Evolutionary conservation across 495 filamentous ascomycete species (phyloP).

Genomic region (Tuber magnatum): DNA sequence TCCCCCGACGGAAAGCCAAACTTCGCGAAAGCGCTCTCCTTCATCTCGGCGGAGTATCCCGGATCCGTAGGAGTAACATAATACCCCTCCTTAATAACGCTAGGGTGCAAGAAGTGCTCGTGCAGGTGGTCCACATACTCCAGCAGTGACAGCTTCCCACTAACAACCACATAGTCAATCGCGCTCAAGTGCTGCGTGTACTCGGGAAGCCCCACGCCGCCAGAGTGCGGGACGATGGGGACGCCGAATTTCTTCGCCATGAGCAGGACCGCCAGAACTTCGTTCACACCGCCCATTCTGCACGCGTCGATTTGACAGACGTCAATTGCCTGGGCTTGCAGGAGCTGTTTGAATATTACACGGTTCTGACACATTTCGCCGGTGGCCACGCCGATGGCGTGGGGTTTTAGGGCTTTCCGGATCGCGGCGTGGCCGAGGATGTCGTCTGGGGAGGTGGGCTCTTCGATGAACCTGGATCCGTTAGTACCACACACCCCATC

Average conservation of each 20-base stretch:
- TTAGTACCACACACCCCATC: not conserved
- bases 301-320: constrained; percentile 89
- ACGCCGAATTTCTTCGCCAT: constrained; percentile 79
- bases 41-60: constrained; percentile 92
- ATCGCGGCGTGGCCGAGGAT: constrained; percentile 82
- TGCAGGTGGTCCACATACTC: constrained; percentile 93
- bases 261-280: constrained; percentile 82
- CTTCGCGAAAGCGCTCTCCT: constrained; percentile 71
- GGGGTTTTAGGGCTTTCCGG: constrained; percentile 64
- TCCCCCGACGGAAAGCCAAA: constrained; percentile 67
- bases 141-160: constrained; percentile 68
- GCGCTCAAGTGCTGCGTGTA: constrained; percentile 92
- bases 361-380: constrained; percentile 97
- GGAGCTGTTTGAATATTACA: constrained; percentile 87
- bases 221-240: constrained; percentile 81
- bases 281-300: constrained; percentile 84
- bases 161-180: constrained; percentile 87
- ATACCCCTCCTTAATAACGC: constrained; percentile 73
- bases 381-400: constrained; percentile 78
- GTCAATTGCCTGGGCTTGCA: constrained; percentile 71
- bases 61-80: constrained; percentile 76
- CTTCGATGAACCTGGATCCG: constrained; percentile 65
- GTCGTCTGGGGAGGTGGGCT: constrained; percentile 91
- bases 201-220: constrained; percentile 85
- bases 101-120: constrained; percentile 82